Conservation (phyloP, 2,329 filamentous ascomycete species). For the Aureobasidium leucospermi region DNA sequence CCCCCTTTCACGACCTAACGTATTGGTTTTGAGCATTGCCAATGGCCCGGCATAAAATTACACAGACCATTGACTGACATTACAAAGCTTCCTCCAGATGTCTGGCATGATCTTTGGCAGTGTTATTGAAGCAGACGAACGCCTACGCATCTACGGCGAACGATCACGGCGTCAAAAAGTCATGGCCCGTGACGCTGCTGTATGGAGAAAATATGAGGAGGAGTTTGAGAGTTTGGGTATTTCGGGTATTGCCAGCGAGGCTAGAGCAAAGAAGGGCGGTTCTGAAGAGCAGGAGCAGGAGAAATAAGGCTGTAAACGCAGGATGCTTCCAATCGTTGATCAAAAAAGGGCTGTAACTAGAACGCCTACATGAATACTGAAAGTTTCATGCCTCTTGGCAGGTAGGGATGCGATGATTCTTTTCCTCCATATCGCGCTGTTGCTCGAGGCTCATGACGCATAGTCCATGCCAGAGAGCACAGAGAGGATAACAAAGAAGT, state of each 20-base stretch:
- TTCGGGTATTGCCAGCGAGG: constrained; percentile 9
- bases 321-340: background rate
- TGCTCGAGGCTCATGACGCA: too few species aligned
- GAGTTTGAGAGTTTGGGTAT: constrained; percentile 42
- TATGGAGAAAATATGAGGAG: constrained; percentile 61
- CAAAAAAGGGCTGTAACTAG: background rate
- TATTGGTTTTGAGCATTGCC: too few species aligned
- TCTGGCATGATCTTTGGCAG: constrained; percentile 75
- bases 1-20: too few species aligned
- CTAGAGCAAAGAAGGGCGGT: background rate
- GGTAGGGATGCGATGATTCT: too few species aligned
- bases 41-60: background rate
- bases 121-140: constrained; percentile 67
- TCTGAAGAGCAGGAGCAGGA: background rate
- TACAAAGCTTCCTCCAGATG: constrained; percentile 67
- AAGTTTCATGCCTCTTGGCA: too few species aligned
- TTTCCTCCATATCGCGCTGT: too few species aligned
- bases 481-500: too few species aligned
- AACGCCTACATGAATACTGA: too few species aligned
- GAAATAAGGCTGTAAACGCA: background rate
- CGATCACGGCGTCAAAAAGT: constrained; percentile 58
- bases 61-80: background rate
- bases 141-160: constrained; percentile 61
- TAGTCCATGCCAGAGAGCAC: too few species aligned
- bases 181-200: constrained; percentile 55